Conservation (phyloP, 179 eudicot genomes). For the Actinidia arguta region DNA sequence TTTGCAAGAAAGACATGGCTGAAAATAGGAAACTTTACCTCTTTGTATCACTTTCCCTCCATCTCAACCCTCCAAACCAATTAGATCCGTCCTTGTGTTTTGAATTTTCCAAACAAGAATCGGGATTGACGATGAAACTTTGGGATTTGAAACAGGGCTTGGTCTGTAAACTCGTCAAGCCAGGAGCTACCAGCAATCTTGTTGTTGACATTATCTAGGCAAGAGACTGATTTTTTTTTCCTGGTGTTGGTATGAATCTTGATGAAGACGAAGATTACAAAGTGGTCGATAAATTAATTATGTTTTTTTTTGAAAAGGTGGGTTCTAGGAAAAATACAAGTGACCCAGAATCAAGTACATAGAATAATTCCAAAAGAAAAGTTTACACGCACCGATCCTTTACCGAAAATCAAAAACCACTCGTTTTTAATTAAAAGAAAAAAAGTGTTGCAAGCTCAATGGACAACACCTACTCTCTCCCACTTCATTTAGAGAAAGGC, state of each 20-base stretch:
- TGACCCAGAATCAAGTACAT: too few species aligned
- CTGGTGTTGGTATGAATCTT: neutral
- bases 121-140: neutral
- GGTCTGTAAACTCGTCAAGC: neutral
- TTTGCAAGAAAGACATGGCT: neutral
- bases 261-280: neutral
- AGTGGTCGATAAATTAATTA: too few species aligned
- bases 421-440: too few species aligned
- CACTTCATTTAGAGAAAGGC: too few species aligned
- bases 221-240: neutral
- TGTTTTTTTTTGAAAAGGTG: too few species aligned
- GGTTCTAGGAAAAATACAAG: too few species aligned
- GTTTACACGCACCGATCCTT: too few species aligned
- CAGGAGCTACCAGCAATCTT: neutral
- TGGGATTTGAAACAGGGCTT: neutral
- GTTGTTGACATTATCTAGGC: constrained; percentile 3
- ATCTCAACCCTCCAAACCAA: neutral
- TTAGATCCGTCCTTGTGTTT: neutral
- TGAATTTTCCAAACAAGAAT: neutral
- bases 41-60: neutral
- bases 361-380: too few species aligned
- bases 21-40: neutral
- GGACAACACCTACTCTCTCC: too few species aligned
- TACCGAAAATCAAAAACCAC: too few species aligned
- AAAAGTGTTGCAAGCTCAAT: too few species aligned